These are phyloP conservation scores for Globisporangium cylindrosporum DNA, from an alignment of 352 stramenopile species.

Conservation along the genomic window DNA sequence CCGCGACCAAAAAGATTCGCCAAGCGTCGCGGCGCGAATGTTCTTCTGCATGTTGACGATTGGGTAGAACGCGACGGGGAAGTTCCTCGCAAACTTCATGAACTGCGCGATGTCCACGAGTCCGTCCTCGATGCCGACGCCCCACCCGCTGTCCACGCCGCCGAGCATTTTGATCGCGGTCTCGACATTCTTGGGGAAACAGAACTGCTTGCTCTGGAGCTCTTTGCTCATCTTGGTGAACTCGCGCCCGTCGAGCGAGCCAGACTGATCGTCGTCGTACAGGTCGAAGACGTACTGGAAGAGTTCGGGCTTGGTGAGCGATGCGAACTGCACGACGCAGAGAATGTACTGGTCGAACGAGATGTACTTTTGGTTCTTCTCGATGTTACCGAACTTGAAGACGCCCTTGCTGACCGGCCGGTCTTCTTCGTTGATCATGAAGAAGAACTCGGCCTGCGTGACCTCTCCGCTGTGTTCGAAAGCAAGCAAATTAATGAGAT, in stretches of 20 bases:
- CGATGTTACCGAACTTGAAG: slow-evolving; percentile 40
- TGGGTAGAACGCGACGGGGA: slow-evolving; percentile 50
- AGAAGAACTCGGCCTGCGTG: slow-evolving; percentile 73
- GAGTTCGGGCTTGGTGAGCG: slow-evolving; percentile 60
- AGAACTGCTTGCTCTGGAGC: slow-evolving; percentile 63
- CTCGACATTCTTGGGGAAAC: slow-evolving; percentile 59
- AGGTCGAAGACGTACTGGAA: slow-evolving; percentile 72
- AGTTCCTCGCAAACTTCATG: slow-evolving; percentile 49
- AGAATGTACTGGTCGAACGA: slow-evolving; percentile 66
- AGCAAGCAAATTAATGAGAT: not conserved
- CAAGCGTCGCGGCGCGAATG: slow-evolving; percentile 35
- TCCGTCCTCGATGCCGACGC: slow-evolving; percentile 29
- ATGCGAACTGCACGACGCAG: slow-evolving; percentile 55
- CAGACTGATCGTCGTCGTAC: slow-evolving; percentile 59
- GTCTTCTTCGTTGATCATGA: slow-evolving; percentile 62
- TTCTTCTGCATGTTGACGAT: slow-evolving; percentile 65
- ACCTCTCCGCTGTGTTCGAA: slow-evolving; percentile 50
- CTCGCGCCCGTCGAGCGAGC: slow-evolving; percentile 56
- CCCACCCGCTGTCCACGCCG: slow-evolving; percentile 24
- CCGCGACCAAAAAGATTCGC: slow-evolving; percentile 37
- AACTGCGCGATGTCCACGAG: slow-evolving; percentile 47
- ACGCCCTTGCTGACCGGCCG: slow-evolving; percentile 53
- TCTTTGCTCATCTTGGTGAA: slow-evolving; percentile 64
- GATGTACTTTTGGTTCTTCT: slow-evolving; percentile 45
- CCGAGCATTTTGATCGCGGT: slow-evolving; percentile 54